Conservation (phyloP, 129 eudicot species). For the Chrysanthemum seticuspe region DNA sequence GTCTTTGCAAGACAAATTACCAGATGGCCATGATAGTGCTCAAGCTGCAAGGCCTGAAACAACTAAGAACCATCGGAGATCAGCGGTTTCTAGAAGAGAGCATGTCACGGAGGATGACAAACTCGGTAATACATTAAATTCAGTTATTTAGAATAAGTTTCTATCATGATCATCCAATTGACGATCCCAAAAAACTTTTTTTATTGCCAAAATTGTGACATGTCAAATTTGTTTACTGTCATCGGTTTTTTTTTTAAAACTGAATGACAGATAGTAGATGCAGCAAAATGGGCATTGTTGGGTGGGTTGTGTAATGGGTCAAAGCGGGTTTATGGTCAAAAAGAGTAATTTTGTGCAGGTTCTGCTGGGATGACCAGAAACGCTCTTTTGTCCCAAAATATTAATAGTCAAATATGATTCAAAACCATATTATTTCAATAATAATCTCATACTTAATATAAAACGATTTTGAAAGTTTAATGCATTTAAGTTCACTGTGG, state of each 20-base stretch:
- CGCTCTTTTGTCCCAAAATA: too few species aligned
- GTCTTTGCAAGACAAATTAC: conserved; percentile 44
- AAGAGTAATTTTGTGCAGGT: too few species aligned
- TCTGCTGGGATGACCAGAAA: too few species aligned
- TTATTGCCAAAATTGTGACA: neutral
- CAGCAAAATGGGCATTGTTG: too few species aligned
- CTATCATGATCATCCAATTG: neutral
- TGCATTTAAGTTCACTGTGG: too few species aligned
- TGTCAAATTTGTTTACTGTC: neutral
- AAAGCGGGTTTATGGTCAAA: too few species aligned
- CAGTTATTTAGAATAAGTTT: neutral
- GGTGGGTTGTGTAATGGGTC: too few species aligned
- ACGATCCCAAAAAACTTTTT: neutral
- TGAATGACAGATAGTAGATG: neutral
- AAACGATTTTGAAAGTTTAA: too few species aligned
- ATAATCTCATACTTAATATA: too few species aligned
- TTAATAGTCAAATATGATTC: too few species aligned
- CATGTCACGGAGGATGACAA: conserved; percentile 29
- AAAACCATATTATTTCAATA: too few species aligned
- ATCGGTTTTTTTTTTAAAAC: neutral
- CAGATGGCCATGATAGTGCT: conserved; percentile 53
- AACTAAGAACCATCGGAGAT: conserved; percentile 2
- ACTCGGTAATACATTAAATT: conserved; percentile 34
- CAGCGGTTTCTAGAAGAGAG: conserved; percentile 27
- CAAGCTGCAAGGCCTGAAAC: conserved; percentile 38